A percentile compares a stretch with the other conserved stretches of the same genome.
phyloP scores from a whole-genome alignment of 306 rosid genomes.

The Cicer judaicum region DNA sequence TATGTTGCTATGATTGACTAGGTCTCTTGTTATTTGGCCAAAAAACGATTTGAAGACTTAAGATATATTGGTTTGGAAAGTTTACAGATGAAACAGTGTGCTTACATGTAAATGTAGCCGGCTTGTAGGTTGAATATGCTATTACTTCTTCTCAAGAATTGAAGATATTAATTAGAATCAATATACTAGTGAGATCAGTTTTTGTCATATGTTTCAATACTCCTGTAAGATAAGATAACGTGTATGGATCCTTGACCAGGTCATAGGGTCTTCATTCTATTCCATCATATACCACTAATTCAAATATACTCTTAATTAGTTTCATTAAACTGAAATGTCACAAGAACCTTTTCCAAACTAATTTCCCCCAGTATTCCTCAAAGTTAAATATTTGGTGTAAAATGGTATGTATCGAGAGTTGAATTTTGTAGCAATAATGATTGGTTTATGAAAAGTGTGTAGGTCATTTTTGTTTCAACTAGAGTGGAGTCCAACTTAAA shows the following conservation, averaged over 20 bases:
- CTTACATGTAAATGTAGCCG: neutral
- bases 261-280: too few species aligned
- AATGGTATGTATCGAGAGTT: neutral
- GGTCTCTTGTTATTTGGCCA: neutral
- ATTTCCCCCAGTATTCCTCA: neutral
- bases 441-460: neutral
- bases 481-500: neutral
- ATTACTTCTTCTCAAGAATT: neutral
- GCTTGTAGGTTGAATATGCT: constrained; percentile 2
- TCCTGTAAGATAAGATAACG: too few species aligned
- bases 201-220: too few species aligned
- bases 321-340: neutral
- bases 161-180: neutral
- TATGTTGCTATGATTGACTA: constrained; percentile 2
- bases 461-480: neutral
- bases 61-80: neutral
- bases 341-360: neutral
- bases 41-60: neutral
- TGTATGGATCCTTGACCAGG: too few species aligned
- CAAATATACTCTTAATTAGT: too few species aligned
- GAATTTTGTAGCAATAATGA: neutral
- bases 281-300: too few species aligned
- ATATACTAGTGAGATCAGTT: too few species aligned
- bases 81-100: neutral
- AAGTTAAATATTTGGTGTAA: neutral